phyloP scores from a whole-genome alignment of 768 basidiomycete genomes.

The Sutorius australiensis region DNA sequence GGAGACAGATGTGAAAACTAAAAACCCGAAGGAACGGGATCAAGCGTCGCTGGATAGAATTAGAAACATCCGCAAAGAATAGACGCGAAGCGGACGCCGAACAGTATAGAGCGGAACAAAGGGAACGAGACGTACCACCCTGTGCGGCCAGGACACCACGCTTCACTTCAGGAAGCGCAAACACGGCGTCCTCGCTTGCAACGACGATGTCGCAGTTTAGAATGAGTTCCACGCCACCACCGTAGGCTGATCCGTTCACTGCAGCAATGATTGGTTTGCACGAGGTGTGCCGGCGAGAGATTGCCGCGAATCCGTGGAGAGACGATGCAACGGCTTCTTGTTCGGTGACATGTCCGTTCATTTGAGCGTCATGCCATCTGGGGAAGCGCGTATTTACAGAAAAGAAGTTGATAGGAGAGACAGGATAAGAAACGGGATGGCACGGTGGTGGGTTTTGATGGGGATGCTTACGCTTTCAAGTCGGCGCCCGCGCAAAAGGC shows the following conservation, averaged over 20 bases:
- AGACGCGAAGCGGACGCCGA: not conserved
- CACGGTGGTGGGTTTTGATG: constrained; percentile 3
- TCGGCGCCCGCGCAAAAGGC: constrained; percentile 81
- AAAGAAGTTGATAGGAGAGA: not conserved
- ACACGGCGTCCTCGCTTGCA: constrained; percentile 60
- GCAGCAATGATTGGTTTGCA: constrained; percentile 79
- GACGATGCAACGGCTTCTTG: constrained; percentile 39
- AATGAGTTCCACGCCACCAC: constrained; percentile 64
- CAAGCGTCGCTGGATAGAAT: not conserved
- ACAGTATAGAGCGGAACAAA: not conserved
- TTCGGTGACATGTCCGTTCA: constrained; percentile 41
- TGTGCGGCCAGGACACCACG: constrained; percentile 70
- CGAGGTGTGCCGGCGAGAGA: constrained; percentile 60
- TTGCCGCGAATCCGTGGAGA: constrained; percentile 63
- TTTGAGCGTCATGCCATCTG: constrained; percentile 61
- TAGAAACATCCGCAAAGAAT: not conserved
- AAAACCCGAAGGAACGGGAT: not conserved
- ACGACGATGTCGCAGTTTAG: constrained; percentile 78
- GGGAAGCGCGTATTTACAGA: not conserved
- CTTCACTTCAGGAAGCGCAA: constrained; percentile 76
- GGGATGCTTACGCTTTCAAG: constrained; percentile 56
- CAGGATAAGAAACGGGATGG: not conserved
- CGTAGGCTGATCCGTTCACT: constrained; percentile 69
- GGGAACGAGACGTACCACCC: constrained; percentile 49
- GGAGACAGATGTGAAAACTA: constrained; percentile 1